Base-by-base conservation (phyloP, 2,329 filamentous ascomycete genomes). In the Monilinia aucupariae region DNA sequence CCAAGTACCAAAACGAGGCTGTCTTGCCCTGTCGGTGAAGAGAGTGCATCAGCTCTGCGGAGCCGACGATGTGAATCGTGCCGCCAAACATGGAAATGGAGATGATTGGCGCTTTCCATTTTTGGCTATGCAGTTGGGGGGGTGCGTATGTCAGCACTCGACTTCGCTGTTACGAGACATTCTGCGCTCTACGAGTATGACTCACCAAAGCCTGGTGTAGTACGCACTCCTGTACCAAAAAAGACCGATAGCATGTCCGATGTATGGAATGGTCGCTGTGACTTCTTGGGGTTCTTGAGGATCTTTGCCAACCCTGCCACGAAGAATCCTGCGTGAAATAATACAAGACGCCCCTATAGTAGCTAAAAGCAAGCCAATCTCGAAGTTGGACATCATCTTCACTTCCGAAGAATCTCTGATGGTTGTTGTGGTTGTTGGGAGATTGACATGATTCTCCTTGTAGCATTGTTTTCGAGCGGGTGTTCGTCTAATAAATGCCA, bases 21-120 rank as follows among this genome's bases (percentile, higher is more conserved):
- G 12, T 15, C 30, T 53, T 61, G 34, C 12, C 48, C 30, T 47
- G 48, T 27, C 45, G 37, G 6, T 60, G 48, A 25, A 61, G 59
- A 52, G 37, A 61, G 9, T 37, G 34, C 15, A 53, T 52, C 5
- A 61, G 7, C 10, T 45, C 59, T 12, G 48, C 37, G 10, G 37
- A 53, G 27, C 39, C 20, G 4, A 61, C 22, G 12, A 53, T 45
- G 12, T 43, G 48, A 4, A 43, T 13, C 43, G 49, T 45, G 8
- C 48, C 49, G 20, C 59, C 48, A 25, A 53, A 61, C 17, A 61
- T 61, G 3, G 48, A 43, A 27, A 61, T 61, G 25, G 59, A 61
- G 13, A 61, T 37, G 34, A 60, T 60, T 13, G 37, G 48, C 13
- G 48, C 34, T 52, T 52, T 52, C 34, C 39, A 43, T 43, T 45